Base-by-base conservation (phyloP, 129 eudicot genomes). In the Silybum marianum region DNA sequence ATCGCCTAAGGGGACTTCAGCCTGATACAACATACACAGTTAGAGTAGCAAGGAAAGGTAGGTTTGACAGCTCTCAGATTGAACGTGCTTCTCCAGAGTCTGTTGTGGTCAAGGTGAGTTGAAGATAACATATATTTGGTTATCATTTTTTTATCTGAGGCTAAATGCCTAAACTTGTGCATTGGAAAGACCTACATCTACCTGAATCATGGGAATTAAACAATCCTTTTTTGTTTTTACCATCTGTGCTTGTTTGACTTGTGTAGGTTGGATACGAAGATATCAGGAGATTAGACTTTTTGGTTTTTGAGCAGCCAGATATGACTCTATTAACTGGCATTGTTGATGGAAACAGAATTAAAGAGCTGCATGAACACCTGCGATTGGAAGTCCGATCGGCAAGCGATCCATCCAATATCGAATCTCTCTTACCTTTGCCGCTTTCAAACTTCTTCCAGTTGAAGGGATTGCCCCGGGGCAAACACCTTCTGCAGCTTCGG, bases 21-120 rank as follows among this genome's bases (percentile, higher is more conserved):
- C 99, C 99, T 1, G 91, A 91, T 81, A 90, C 98, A 2, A 78
- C 81, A 16, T 93, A 93, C 83, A 74, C 81, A 24, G 86, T 96
- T 60, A 91, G 83, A 85, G 84, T 93, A 73, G 97, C 90, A 71
- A 89, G 84, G 40, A 92, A 83, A 84, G 85, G 87, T 72, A 93
- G 88, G 16, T 79, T 87, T 42, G 86, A 65, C 70, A 83, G 86
- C 83, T 30, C 86, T 70, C 87, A 21, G 58, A 93, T 95, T 40
- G 99, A 95, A 80, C 97, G 99, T 13, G 93, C 99, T 74, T 95
- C 99, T 86, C 99, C 99, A 13, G 98, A 89, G 72, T 89, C 86
- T 72, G 85, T 89, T 78, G 69, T 71, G 72, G 87, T 93, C 77
- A 73, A 91, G 93, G 99, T 95, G 69, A 80, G 94, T 82, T 51